Base-by-base conservation (phyloP, 306 rosid genomes). In the Spatholobus suberectus region DNA sequence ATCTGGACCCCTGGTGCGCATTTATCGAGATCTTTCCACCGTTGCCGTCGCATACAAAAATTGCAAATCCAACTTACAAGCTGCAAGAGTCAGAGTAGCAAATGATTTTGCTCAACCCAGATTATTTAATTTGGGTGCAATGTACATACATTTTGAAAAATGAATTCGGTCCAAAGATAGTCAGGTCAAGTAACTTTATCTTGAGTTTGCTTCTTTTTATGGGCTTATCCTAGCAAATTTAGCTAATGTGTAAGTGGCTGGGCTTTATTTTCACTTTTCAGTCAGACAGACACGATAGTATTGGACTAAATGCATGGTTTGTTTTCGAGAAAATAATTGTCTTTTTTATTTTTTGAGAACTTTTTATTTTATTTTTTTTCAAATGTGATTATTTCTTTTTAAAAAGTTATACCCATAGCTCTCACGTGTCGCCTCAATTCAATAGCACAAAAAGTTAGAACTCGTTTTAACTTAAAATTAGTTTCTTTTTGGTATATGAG, bases 21-120 rank as follows among this genome's bases (percentile, higher is more conserved):
- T 38, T 54, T 72, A 8, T 85, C 61, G 40, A 75, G 62, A 75
- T 81, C 35, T 84, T 76, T 26, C 11, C 15, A 20, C 3, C 8
- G 51, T 70, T 41, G 47, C 37, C 69, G 59, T 65, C 37, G 43
- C 46, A 65, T 49, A 65, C 81, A 73, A 69, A 74, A 65, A 21
- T 78, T 55, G 47, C 84, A 65, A 78, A 84, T 84, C 81, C 72
- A 63, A 78, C 63, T 72, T 63, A 43, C 17, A 18, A 77, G 67
- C 70, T 37, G 8, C 13, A 15, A 10, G 59, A 73, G 70, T 58
- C 41, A 70, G 34, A 54, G n/a, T 24, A 24, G 34, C 51, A 41
- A 76, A 83, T 70, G 46, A 70, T 69, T 70, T 35, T n/a, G 13
- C 12, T 4, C 59, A 66, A 82, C 8, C 20, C 4, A 41, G 20